Conservation (phyloP, 306 rosid species). For the Cucurbita moschata region DNA sequence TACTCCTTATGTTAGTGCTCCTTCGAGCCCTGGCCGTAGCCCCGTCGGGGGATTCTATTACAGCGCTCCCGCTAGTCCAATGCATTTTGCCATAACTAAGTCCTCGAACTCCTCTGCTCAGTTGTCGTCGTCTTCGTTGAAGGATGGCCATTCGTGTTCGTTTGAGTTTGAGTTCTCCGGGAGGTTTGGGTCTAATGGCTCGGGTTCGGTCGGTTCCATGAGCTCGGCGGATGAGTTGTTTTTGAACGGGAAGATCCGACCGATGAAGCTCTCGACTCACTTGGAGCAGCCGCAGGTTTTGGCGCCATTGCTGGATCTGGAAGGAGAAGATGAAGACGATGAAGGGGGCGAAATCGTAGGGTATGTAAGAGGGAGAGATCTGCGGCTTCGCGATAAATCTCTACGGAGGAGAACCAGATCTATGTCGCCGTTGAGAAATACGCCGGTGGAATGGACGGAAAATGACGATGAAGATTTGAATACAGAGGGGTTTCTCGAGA, state of each 20-base stretch:
- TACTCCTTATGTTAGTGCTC: conserved; percentile 89
- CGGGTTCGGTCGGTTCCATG: conserved; percentile 45
- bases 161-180: conserved; percentile 89
- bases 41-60: conserved; percentile 51
- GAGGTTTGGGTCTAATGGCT: conserved; percentile 34
- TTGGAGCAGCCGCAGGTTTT: conserved; percentile 63
- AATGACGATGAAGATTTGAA: conserved; percentile 9
- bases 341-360: conserved; percentile 4
- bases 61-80: conserved; percentile 94
- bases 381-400: conserved; percentile 48
- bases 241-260: conserved; percentile 88
- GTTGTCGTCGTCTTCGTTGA: conserved; percentile 8
- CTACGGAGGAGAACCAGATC: conserved; percentile 78
- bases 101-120: conserved; percentile 5
- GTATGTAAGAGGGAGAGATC: conserved; percentile 69
- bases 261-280: conserved; percentile 79
- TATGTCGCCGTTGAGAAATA: conserved; percentile 64
- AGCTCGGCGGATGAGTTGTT: conserved; percentile 88
- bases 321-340: conserved; percentile 23
- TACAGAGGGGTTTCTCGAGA: background rate
- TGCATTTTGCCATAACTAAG: conserved; percentile 55
- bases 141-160: conserved; percentile 15
- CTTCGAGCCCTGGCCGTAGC: conserved; percentile 82
- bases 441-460: conserved; percentile 39
- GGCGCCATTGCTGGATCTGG: conserved; percentile 71